phyloP scores from a whole-genome alignment of 2,329 filamentous ascomycete species.

The Botryosphaeria dothidea region DNA sequence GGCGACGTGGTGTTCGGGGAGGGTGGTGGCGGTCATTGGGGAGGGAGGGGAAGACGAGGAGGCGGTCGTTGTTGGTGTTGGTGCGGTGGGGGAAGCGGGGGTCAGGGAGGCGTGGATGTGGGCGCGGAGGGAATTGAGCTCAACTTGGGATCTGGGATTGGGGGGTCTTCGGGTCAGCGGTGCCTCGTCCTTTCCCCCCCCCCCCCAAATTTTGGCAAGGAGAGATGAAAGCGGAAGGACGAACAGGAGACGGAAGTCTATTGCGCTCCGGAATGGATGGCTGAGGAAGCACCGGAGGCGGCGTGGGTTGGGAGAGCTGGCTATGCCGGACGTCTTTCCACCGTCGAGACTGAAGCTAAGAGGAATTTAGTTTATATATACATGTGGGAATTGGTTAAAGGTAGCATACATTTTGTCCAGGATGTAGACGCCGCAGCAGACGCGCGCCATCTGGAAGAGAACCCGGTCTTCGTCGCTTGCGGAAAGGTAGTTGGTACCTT shows the following conservation, averaged over 20 bases:
- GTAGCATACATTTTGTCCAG: constrained; percentile 47
- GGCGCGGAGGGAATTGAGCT: constrained; percentile 46
- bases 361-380: neutral
- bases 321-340: constrained; percentile 46
- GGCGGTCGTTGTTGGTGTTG: neutral
- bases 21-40: constrained; percentile 7
- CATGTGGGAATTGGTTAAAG: too few species aligned
- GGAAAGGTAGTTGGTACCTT: constrained; percentile 21
- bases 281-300: constrained; percentile 49
- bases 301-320: constrained; percentile 38
- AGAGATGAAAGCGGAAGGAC: neutral
- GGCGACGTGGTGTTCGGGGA: constrained; percentile 23
- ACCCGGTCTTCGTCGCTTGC: constrained; percentile 29
- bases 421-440: constrained; percentile 56
- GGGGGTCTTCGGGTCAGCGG: too few species aligned
- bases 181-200: too few species aligned
- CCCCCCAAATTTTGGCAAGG: too few species aligned
- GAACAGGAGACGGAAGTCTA: constrained; percentile 53
- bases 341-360: constrained; percentile 46
- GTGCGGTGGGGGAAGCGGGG: neutral
- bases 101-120: constrained; percentile 29
- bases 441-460: constrained; percentile 41
- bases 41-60: too few species aligned
- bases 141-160: constrained; percentile 46
- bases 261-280: constrained; percentile 44